phyloP scores from a whole-genome alignment of 768 basidiomycete genomes.

The Leccinum rimulosum region DNA sequence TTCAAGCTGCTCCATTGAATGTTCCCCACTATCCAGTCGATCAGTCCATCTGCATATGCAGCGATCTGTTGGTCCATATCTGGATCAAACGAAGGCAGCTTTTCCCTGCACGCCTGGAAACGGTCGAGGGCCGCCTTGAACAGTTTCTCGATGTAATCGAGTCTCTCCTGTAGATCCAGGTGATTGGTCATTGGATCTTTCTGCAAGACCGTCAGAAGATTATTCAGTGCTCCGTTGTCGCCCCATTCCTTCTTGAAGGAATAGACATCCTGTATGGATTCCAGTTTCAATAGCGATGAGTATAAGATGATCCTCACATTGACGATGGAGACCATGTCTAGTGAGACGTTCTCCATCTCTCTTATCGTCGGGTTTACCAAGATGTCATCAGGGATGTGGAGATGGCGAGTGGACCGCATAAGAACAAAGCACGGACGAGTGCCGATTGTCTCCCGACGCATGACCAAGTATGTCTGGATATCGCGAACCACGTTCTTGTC shows the following conservation, averaged over 20 bases:
- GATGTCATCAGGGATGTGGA: conserved; percentile 25
- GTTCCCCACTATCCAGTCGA: conserved; percentile 27
- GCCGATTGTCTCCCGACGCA: conserved; percentile 29
- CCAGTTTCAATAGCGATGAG: background rate
- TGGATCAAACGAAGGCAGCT: conserved; percentile 16
- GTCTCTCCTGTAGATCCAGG: conserved; percentile 24
- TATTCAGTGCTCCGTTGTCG: conserved; percentile 29
- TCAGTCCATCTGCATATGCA: conserved; percentile 25
- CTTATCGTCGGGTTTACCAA: conserved; percentile 20
- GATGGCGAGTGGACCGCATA: conserved; percentile 27
- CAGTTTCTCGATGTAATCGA: conserved; percentile 19
- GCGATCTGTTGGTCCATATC: conserved; percentile 19
- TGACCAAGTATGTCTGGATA: conserved; percentile 28
- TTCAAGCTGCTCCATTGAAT: conserved; percentile 29
- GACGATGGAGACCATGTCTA: conserved; percentile 28
- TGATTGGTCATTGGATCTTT: conserved; percentile 24
- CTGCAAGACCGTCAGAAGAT: conserved; percentile 26
- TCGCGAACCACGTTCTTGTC: conserved; percentile 11
- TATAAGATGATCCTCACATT: conserved; percentile 14
- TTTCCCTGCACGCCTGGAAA: conserved; percentile 21
- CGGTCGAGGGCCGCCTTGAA: conserved; percentile 22
- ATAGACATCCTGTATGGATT: conserved; percentile 23
- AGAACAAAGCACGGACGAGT: conserved; percentile 29
- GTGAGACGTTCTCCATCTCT: conserved; percentile 26
- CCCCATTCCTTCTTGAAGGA: conserved; percentile 31